A percentile compares a stretch with the other conserved stretches of the same genome.
Evolutionary conservation across 306 rosid genomes (phyloP).

Genomic region (Dryas octopetala): DNA sequence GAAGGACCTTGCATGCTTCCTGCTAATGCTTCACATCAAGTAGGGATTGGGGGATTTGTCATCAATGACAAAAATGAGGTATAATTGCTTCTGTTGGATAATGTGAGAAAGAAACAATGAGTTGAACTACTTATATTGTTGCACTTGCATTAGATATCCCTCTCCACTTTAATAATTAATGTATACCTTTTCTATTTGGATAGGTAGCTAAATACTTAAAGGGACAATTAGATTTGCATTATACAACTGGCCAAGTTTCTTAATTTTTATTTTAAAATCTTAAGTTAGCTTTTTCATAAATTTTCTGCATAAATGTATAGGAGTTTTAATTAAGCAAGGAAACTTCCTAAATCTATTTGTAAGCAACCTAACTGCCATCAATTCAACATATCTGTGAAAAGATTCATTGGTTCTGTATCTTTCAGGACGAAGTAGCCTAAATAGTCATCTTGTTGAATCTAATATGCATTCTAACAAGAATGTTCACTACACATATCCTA

Average conservation of each 20-base stretch:
- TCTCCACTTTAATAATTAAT: not conserved
- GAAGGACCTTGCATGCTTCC: conserved; percentile 96
- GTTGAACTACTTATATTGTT: not conserved
- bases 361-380: not conserved
- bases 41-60: conserved; percentile 94
- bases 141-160: not conserved
- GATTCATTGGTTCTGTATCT: not conserved
- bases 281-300: not conserved
- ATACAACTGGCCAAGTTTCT: not conserved
- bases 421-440: no score
- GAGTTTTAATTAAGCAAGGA: not conserved
- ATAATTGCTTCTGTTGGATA: conserved; percentile 19
- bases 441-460: no score
- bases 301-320: not conserved
- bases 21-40: conserved; percentile 91
- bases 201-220: not conserved
- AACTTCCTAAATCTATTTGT: not conserved
- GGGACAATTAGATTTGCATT: not conserved
- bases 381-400: not conserved
- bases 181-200: not conserved
- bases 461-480: not conserved
- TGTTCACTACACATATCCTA: not conserved
- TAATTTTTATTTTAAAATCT: not conserved
- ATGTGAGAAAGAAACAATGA: not conserved
- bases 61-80: conserved; percentile 79